These are phyloP conservation scores for Amanita pseudoporphyria DNA, from an alignment of 768 basidiomycete species.

Conservation along the genomic window DNA sequence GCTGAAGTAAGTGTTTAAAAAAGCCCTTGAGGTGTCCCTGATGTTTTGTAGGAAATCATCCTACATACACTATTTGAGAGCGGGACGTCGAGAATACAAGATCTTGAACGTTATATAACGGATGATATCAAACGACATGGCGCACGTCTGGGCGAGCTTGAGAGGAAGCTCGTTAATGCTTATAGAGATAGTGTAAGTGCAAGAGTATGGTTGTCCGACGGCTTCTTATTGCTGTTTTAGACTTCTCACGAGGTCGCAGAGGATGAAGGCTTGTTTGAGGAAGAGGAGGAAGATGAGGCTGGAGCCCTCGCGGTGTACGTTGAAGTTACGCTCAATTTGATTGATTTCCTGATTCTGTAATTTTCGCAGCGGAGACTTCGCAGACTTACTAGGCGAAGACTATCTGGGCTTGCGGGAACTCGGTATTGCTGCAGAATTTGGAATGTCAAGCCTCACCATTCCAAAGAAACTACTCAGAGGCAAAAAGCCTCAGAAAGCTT, in stretches of 20 bases:
- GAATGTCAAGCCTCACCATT: slow-evolving; percentile 65
- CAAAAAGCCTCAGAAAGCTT: slow-evolving; percentile 38
- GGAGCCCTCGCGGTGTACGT: slow-evolving; percentile 30
- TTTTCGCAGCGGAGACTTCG: slow-evolving; percentile 65
- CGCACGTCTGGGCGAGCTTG: slow-evolving; percentile 61
- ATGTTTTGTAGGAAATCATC: slow-evolving; percentile 67
- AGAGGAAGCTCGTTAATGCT: slow-evolving; percentile 78
- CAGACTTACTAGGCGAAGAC: slow-evolving; percentile 83
- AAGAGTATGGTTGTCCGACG: neutral
- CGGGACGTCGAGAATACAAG: slow-evolving; percentile 66
- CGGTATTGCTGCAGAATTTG: slow-evolving; percentile 82
- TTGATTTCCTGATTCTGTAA: neutral
- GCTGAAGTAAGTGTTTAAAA: slow-evolving; percentile 52
- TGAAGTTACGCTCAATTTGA: neutral
- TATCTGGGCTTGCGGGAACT: slow-evolving; percentile 84
- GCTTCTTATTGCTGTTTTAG: slow-evolving; percentile 11
- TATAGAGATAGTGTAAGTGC: slow-evolving; percentile 69
- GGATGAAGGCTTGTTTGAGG: slow-evolving; percentile 43
- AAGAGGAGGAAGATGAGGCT: slow-evolving; percentile 36
- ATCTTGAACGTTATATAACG: slow-evolving; percentile 79
- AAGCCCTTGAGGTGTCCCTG: neutral
- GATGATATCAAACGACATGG: slow-evolving; percentile 87
- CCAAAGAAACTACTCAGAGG: slow-evolving; percentile 71
- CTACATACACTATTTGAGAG: slow-evolving; percentile 87
- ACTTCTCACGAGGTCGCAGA: slow-evolving; percentile 35